phyloP scores from a whole-genome alignment of 305 asterid species.

The Fraxinus nigra region DNA sequence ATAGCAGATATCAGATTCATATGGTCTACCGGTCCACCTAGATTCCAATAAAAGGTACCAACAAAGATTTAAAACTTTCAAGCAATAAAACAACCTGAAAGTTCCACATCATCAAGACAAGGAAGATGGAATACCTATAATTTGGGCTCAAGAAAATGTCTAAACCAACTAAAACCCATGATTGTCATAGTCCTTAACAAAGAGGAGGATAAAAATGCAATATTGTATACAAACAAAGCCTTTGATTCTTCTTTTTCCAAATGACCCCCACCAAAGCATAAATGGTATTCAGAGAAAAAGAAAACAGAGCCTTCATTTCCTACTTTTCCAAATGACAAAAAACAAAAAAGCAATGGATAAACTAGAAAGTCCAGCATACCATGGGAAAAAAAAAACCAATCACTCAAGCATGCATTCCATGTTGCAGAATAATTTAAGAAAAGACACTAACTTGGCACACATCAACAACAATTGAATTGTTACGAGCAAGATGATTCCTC shows the following conservation, averaged over 20 bases:
- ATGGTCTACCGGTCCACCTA: neutral
- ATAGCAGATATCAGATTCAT: neutral
- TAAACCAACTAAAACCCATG: neutral
- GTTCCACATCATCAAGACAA: constrained; percentile 9
- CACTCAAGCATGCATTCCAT: neutral
- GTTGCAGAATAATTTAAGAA: neutral
- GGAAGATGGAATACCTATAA: neutral
- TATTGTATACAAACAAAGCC: neutral
- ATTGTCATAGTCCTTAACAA: neutral
- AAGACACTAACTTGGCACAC: constrained; percentile 75
- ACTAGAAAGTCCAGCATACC: constrained; percentile 10
- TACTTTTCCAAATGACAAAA: neutral
- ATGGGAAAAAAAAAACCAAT: neutral
- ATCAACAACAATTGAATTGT: constrained; percentile 93
- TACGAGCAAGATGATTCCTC: constrained; percentile 93
- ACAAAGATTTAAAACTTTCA: neutral
- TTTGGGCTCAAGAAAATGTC: neutral
- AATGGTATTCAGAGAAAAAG: neutral
- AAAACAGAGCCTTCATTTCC: neutral
- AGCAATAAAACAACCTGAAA: constrained; percentile 2
- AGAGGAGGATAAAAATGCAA: neutral
- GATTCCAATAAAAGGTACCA: neutral
- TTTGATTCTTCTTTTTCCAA: neutral
- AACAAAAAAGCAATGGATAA: neutral
- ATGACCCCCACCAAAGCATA: neutral